Evolutionary conservation across 176 grass and related monocot species (phyloP).

Genomic region (Oryza punctata): DNA sequence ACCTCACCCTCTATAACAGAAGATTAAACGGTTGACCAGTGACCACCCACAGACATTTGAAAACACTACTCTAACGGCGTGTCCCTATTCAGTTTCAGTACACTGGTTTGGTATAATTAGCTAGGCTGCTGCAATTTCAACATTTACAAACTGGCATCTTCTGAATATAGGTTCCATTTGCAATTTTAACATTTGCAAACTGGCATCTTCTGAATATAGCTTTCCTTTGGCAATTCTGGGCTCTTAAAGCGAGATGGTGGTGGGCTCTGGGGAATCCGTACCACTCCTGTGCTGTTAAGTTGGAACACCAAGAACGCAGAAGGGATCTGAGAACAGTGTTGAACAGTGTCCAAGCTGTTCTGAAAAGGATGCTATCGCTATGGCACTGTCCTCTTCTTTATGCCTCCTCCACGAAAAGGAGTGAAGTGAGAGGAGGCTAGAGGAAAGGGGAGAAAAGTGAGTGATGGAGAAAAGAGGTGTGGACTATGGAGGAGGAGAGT

Average conservation of each 20-base stretch:
- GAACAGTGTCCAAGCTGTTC: conserved; percentile 45
- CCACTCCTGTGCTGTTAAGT: neutral
- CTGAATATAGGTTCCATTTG: conserved; percentile 33
- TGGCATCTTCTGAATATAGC: conserved; percentile 17
- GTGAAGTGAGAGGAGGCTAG: conserved; percentile 29
- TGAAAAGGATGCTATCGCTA: conserved; percentile 53
- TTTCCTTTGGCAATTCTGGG: conserved; percentile 35
- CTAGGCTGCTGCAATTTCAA: conserved; percentile 24
- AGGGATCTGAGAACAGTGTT: conserved; percentile 48
- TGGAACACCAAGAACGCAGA: conserved; percentile 39
- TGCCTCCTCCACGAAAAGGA: conserved; percentile 47
- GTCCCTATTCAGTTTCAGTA: neutral
- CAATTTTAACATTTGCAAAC: conserved; percentile 3
- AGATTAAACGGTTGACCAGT: conserved; percentile 21
- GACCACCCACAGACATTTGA: neutral
- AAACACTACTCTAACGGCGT: neutral
- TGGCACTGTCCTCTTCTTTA: conserved; percentile 37
- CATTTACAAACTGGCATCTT: conserved; percentile 1
- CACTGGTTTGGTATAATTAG: neutral
- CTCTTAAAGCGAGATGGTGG: conserved; percentile 22
- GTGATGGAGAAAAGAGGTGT: conserved; percentile 39
- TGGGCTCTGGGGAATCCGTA: conserved; percentile 38
- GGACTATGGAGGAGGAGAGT: conserved; percentile 1
- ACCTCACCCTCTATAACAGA: neutral
- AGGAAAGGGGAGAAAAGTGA: conserved; percentile 11